phyloP scores from a whole-genome alignment of 2,329 filamentous ascomycete genomes.

The Achaetomium macrosporum region DNA sequence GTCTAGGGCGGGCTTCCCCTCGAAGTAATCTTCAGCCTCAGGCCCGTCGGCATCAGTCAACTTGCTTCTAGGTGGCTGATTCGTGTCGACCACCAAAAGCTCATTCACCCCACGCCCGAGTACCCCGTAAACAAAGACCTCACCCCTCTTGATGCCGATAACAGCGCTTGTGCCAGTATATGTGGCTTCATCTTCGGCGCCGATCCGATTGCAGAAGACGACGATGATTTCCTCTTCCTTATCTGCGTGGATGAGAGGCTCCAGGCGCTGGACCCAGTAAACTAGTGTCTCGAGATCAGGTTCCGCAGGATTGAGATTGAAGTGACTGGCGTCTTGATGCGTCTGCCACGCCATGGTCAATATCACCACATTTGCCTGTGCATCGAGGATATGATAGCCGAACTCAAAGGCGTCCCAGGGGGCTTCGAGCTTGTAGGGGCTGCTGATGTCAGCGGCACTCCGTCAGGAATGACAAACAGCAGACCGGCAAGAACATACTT shows the following conservation, averaged over 20 bases:
- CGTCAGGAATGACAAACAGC: neutral
- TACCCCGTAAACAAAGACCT: constrained; percentile 63
- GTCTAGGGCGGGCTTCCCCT: constrained; percentile 1
- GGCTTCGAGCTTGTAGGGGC: constrained; percentile 46
- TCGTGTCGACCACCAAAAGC: constrained; percentile 62
- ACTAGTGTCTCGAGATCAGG: constrained; percentile 68
- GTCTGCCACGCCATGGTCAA: constrained; percentile 77
- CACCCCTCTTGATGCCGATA: constrained; percentile 57
- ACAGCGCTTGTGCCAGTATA: constrained; percentile 73
- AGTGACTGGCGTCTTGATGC: constrained; percentile 41
- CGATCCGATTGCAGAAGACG: constrained; percentile 65
- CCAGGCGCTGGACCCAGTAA: constrained; percentile 69
- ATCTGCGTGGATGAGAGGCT: constrained; percentile 54
- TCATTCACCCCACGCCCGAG: constrained; percentile 65
- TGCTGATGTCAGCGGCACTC: constrained; percentile 25
- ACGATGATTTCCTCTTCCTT: constrained; percentile 56
- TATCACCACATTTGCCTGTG: constrained; percentile 56
- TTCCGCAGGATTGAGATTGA: constrained; percentile 44
- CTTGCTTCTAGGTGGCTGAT: constrained; percentile 38
- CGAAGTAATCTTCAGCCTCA: constrained; percentile 6
- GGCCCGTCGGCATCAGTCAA: constrained; percentile 33
- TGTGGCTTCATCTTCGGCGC: constrained; percentile 57
- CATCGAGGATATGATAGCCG: constrained; percentile 51
- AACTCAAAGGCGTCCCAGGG: constrained; percentile 47
- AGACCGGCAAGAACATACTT: constrained; percentile 43